These are phyloP conservation scores for Aureobasidium sp. DNA, from an alignment of 2,329 filamentous ascomycete species.

Conservation along the genomic window DNA sequence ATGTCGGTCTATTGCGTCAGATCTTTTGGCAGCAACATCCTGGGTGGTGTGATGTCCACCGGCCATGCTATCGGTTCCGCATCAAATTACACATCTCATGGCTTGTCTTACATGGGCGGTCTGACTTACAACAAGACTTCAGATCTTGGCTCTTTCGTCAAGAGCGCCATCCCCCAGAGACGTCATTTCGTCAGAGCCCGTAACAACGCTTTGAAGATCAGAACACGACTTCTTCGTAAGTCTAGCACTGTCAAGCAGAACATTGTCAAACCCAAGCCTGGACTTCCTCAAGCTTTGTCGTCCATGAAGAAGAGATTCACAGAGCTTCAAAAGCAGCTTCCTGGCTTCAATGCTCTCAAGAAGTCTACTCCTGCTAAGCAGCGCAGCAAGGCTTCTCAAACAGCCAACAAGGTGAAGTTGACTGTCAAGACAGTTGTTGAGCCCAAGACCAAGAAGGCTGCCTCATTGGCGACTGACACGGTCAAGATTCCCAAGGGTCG, in stretches of 20 bases:
- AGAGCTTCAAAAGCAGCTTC: not conserved
- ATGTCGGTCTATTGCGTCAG: not conserved
- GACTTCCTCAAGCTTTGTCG: not conserved
- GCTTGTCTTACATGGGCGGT: not conserved
- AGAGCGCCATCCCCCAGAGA: constrained; percentile 5
- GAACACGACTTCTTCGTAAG: not conserved
- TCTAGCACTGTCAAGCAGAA: not conserved
- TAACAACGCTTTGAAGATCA: constrained; percentile 12
- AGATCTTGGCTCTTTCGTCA: not conserved
- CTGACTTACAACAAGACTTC: constrained; percentile 12
- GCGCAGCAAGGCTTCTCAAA: not conserved
- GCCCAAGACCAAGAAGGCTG: not conserved
- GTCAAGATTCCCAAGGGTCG: not conserved
- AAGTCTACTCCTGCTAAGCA: not conserved
- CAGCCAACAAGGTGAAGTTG: not conserved
- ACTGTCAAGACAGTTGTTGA: not conserved
- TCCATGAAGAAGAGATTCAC: not conserved
- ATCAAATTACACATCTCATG: not conserved
- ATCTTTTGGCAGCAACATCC: not conserved
- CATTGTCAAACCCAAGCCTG: not conserved
- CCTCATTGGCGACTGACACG: not conserved
- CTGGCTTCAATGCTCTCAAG: not conserved
- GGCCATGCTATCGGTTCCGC: not conserved
- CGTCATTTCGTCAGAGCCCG: constrained; percentile 6
- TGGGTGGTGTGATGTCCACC: not conserved